A percentile compares a stretch with the other conserved stretches of the same genome.
These are phyloP conservation scores for Alternaria tenuissima DNA, from an alignment of 2,329 filamentous ascomycete genomes.

Conservation along the genomic window DNA sequence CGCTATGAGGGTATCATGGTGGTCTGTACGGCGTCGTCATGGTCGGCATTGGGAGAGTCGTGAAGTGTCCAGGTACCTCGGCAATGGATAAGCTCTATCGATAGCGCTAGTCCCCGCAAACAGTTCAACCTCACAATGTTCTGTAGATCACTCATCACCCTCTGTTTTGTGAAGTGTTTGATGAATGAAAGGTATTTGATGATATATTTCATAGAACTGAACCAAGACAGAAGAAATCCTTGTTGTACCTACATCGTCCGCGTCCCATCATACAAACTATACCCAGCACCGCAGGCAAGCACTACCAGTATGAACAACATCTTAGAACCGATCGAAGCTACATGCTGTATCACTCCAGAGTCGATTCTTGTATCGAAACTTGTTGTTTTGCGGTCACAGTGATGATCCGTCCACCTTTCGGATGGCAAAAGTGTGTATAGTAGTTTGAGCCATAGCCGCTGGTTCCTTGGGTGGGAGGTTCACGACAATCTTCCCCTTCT, in stretches of 20 bases:
- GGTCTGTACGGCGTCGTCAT: conserved; percentile 27
- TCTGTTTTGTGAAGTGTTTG: background rate
- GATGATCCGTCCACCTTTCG: background rate
- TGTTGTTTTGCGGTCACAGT: background rate
- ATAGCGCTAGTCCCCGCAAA: conserved; percentile 17
- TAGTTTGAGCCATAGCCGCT: background rate
- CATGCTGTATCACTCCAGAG: background rate
- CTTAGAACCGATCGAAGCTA: background rate
- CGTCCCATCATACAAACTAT: background rate
- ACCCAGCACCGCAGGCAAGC: background rate
- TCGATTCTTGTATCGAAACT: background rate
- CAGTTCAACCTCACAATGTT: background rate
- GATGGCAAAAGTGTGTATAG: background rate
- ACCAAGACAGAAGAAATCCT: background rate
- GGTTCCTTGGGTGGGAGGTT: background rate
- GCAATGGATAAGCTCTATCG: conserved; percentile 31
- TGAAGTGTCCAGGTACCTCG: conserved; percentile 31
- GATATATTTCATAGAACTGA: background rate
- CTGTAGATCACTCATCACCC: background rate
- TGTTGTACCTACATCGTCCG: background rate
- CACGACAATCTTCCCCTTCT: background rate
- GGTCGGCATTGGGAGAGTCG: conserved; percentile 16
- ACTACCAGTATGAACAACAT: background rate
- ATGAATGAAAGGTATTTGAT: background rate
- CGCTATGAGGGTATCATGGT: conserved; percentile 24